A percentile compares a stretch with the other conserved stretches of the same genome.
Evolutionary conservation across 148 eudicot genomes (phyloP).

Genomic region (Chenopodium berlandieri): DNA sequence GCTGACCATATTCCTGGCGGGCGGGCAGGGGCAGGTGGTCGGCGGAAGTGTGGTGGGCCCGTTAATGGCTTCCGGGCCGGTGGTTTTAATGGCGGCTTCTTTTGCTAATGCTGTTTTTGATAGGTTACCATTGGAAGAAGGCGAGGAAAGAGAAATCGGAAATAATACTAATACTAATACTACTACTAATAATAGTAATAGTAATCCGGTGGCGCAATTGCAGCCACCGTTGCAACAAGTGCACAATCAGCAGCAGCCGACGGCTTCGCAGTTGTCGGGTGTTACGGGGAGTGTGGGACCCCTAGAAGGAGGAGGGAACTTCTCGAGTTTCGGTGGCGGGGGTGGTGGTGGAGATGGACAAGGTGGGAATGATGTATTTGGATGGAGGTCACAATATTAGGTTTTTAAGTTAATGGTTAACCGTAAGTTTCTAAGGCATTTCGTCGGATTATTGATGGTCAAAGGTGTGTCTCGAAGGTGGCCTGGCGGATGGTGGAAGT

Average conservation of each 20-base stretch:
- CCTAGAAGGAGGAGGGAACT: slow-evolving; percentile 17
- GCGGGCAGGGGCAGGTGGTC: slow-evolving; percentile 69
- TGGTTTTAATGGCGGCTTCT: slow-evolving; percentile 61
- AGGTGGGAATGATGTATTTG: slow-evolving; percentile 31
- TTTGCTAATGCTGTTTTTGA: slow-evolving; percentile 74
- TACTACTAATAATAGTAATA: neutral
- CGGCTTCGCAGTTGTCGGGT: slow-evolving; percentile 39
- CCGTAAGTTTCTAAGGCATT: slow-evolving; percentile 4
- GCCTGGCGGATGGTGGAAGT: too few relatives aligned
- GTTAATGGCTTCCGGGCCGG: slow-evolving; percentile 56
- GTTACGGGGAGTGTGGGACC: slow-evolving; percentile 31
- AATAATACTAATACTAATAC: neutral
- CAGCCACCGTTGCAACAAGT: neutral
- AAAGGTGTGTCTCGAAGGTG: neutral
- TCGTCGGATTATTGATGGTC: slow-evolving; percentile 25
- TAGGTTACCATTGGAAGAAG: slow-evolving; percentile 54
- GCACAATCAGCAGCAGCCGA: slow-evolving; percentile 20
- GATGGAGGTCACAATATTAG: slow-evolving; percentile 31
- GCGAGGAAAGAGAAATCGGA: slow-evolving; percentile 36
- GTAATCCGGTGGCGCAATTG: neutral
- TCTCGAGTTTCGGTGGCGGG: slow-evolving; percentile 11
- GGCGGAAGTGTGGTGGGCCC: slow-evolving; percentile 67
- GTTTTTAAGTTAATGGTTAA: neutral
- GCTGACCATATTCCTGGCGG: slow-evolving; percentile 52
- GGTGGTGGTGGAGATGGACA: slow-evolving; percentile 8